phyloP scores from a whole-genome alignment of 352 stramenopile genomes.

The Globisporangium cederbergense region DNA sequence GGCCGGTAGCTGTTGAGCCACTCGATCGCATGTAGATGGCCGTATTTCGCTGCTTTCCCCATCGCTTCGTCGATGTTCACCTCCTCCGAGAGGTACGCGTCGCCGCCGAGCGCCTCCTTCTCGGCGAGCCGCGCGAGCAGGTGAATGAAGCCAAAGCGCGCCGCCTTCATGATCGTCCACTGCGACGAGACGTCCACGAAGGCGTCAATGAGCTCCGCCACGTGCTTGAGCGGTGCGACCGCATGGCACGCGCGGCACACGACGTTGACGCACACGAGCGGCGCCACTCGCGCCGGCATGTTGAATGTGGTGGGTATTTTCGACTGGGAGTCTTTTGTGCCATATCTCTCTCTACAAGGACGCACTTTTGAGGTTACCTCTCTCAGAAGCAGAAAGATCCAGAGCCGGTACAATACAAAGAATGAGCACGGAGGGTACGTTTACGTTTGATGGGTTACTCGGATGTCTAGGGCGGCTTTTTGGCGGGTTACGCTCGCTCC shows the following conservation, averaged over 20 bases:
- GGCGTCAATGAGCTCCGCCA: conserved; percentile 30
- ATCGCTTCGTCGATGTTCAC: conserved; percentile 38
- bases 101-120: conserved; percentile 12
- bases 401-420: neutral
- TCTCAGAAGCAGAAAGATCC: conserved; percentile 10
- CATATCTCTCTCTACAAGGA: conserved; percentile 2
- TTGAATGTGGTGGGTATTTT: neutral
- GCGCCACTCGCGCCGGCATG: neutral
- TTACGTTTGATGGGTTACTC: conserved; percentile 1
- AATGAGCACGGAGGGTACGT: neutral
- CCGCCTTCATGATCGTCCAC: conserved; percentile 41
- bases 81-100: conserved; percentile 12
- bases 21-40: conserved; percentile 26
- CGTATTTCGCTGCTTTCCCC: conserved; percentile 32
- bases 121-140: conserved; percentile 33
- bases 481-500: conserved; percentile 11
- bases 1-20: conserved; percentile 31
- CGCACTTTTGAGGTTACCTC: neutral
- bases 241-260: conserved; percentile 16
- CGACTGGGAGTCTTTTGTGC: neutral
- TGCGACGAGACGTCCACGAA: conserved; percentile 32
- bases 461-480: neutral
- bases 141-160: conserved; percentile 34
- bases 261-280: conserved; percentile 21
- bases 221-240: conserved; percentile 33